A percentile compares a stretch with the other conserved stretches of the same genome.
phyloP scores from a whole-genome alignment of 2,329 filamentous ascomycete genomes.

The Colletotrichum tamarilloi region DNA sequence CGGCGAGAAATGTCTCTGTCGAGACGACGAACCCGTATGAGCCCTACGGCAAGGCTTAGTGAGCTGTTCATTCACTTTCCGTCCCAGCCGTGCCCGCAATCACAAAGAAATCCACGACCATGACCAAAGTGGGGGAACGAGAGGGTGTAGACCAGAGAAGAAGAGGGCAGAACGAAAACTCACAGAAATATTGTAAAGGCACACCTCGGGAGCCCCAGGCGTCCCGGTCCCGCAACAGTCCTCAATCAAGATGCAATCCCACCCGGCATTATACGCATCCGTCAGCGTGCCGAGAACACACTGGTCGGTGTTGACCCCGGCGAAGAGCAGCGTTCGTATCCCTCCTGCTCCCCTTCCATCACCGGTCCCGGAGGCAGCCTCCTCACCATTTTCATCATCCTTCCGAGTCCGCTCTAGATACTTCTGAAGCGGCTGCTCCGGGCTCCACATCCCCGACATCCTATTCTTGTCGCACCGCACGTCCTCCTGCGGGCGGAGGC shows the following conservation, averaged over 20 bases:
- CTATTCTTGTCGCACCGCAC: conserved; percentile 67
- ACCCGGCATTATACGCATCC: conserved; percentile 65
- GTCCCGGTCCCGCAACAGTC: conserved; percentile 32
- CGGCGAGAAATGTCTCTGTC: conserved; percentile 21
- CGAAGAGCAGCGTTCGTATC: conserved; percentile 63
- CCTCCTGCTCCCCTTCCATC: conserved; percentile 37
- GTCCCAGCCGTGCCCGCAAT: neutral
- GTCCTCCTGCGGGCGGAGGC: conserved; percentile 50
- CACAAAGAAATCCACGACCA: neutral
- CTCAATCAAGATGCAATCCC: conserved; percentile 32
- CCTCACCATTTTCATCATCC: neutral
- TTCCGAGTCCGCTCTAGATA: conserved; percentile 44
- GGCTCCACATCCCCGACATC: conserved; percentile 67
- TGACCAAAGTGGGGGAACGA: neutral
- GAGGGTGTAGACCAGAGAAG: neutral
- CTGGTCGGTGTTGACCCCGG: conserved; percentile 71
- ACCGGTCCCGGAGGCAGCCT: conserved; percentile 11
- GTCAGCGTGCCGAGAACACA: conserved; percentile 67
- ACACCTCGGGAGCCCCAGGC: conserved; percentile 27
- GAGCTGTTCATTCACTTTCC: neutral
- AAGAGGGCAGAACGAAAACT: neutral
- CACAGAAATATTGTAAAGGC: conserved; percentile 27
- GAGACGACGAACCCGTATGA: conserved; percentile 30
- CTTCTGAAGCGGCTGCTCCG: conserved; percentile 52
- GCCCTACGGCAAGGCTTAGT: conserved; percentile 8